A percentile compares a stretch with the other conserved stretches of the same genome.
Evolutionary conservation across 169 alveolate species (phyloP).

Genomic region (Plasmodium vivax): DNA sequence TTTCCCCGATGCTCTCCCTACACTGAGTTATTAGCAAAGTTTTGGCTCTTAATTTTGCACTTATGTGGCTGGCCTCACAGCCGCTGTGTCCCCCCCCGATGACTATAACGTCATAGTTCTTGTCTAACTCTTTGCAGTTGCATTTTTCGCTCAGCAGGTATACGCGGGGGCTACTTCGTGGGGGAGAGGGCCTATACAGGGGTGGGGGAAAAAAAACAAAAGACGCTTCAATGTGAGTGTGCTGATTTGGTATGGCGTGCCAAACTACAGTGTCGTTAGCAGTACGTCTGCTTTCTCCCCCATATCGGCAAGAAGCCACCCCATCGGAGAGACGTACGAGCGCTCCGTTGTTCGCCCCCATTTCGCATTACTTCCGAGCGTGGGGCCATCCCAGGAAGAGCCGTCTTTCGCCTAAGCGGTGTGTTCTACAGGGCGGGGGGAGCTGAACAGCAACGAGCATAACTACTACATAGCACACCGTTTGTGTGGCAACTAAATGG

Average conservation of each 20-base stretch:
- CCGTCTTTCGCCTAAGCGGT: background rate
- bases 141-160: background rate
- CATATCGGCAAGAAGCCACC: background rate
- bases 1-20: conserved; percentile 84
- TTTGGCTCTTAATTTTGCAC: conserved; percentile 91
- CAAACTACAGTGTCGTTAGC: background rate
- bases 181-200: background rate
- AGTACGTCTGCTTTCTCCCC: background rate
- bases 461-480: background rate
- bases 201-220: background rate
- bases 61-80: conserved; percentile 93
- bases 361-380: background rate
- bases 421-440: background rate
- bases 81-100: conserved; percentile 97
- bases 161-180: background rate
- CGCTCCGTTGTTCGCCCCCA: background rate
- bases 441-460: background rate
- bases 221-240: background rate
- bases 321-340: background rate
- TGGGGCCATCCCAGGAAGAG: background rate
- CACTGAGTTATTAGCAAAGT: conserved; percentile 89
- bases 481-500: background rate
- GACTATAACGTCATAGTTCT: conserved; percentile 87
- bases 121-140: conserved; percentile 8
- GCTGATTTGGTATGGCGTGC: background rate